These are phyloP conservation scores for Elongisporangium undulatum DNA, from an alignment of 352 stramenopile genomes.

Conservation along the genomic window DNA sequence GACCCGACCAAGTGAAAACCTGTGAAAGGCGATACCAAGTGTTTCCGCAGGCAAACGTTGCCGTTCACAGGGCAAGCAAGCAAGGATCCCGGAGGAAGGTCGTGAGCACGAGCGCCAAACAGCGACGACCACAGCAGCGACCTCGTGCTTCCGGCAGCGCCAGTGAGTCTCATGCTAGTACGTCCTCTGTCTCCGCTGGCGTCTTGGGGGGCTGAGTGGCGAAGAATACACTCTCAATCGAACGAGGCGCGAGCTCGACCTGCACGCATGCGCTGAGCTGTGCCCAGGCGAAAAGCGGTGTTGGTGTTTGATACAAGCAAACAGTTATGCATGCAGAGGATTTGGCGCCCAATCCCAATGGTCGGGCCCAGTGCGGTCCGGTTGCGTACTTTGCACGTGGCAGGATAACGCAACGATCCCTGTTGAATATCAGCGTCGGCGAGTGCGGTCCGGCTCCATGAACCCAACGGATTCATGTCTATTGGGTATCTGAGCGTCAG, in stretches of 20 bases:
- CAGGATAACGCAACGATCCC: not conserved
- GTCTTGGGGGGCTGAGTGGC: too few relatives aligned
- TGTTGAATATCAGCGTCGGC: not conserved
- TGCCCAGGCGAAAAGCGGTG: too few relatives aligned
- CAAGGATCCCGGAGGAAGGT: constrained; percentile 1
- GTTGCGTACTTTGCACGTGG: not conserved
- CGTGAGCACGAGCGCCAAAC: too few relatives aligned
- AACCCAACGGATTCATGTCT: not conserved
- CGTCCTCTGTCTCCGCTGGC: too few relatives aligned
- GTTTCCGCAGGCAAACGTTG: not conserved
- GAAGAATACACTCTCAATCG: too few relatives aligned
- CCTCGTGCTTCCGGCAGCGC: too few relatives aligned
- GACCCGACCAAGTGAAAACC: constrained; percentile 1
- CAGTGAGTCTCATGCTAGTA: too few relatives aligned
- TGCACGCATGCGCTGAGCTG: too few relatives aligned
- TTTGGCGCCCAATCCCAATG: too few relatives aligned
- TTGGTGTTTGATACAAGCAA: not conserved
- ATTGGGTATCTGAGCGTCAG: not conserved
- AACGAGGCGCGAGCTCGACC: too few relatives aligned
- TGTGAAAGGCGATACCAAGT: not conserved
- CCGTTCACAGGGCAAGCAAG: not conserved
- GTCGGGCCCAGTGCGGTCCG: not conserved
- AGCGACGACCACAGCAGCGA: too few relatives aligned
- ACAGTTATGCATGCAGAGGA: too few relatives aligned
- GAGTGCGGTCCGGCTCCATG: not conserved